Evolutionary conservation across 2,329 filamentous ascomycete genomes (phyloP), one percentile per base, ranked within the genome.

Genomic region (Botrytis fragariae): DNA sequence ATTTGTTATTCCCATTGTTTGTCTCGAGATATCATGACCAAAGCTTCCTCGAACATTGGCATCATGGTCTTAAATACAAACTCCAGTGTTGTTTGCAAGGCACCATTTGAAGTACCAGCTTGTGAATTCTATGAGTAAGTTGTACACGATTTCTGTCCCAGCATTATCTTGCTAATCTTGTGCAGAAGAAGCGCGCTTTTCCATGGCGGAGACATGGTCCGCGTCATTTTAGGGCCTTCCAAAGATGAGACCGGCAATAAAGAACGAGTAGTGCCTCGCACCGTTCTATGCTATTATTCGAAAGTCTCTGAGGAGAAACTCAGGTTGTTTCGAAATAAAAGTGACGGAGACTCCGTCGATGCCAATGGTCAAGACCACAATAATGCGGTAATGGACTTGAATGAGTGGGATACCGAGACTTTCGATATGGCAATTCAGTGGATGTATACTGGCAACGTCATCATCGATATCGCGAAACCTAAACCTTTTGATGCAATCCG

Each of bases 351-450:
- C 3, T 12, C 25, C 12, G 1, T n/a, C n/a, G 1, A 51, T 35
- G 16, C 4, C 20, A 57, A 29, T 57, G 20, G 3, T 18, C 16
- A 42, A 22, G 5, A 4, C 5, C 3, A 54, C 12, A 16, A 37
- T 51, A 3, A 29, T 39, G 22, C 6, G 3, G 12, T 14, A 7
- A 22, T 69, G n/a, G 48, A 57, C 2, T 37, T 69, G 7, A 8
- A 42, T 44, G 10, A 57, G 18, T 68, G 64, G 45, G 16, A 54
- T 20, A 16, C 10, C 37, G n/a, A 57, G 6, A n/a, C 48, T 35
- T 71, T 71, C 22, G 59, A 71, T 39, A 71, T 71, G 69, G 37
- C n/a, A 16, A 39, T 71, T 20, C 68, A 71, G n/a, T 71, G 68
- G 68, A 63, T 71, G 68, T 32, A 63, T 71, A 71, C 22, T 29